A percentile compares a stretch with the other conserved stretches of the same genome.
Conservation (phyloP, 129 eudicot species). For the Tagetes erecta region DNA sequence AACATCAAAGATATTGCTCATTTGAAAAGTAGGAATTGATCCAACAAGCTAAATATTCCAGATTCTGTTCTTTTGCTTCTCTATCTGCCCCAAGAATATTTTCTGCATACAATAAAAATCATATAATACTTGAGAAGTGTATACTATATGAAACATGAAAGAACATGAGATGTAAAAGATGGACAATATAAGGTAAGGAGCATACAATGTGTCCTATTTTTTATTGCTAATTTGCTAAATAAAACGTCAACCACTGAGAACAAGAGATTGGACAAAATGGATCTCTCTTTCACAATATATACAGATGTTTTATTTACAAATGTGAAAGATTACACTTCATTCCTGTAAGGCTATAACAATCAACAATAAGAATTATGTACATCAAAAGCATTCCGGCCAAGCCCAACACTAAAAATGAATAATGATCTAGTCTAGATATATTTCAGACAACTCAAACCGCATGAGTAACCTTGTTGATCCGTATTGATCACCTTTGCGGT, state of each 20-base stretch:
- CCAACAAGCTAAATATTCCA: slow-evolving; percentile 28
- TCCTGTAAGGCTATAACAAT: slow-evolving; percentile 7
- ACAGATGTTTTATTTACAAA: slow-evolving; percentile 30
- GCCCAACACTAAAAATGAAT: slow-evolving; percentile 7
- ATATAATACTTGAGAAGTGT: slow-evolving; percentile 1
- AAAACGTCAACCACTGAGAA: background rate
- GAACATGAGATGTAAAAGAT: background rate
- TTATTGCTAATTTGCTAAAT: background rate
- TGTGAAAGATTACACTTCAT: slow-evolving; percentile 25
- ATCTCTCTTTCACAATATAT: slow-evolving; percentile 17
- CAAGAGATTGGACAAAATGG: slow-evolving; percentile 22
- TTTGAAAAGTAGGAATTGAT: slow-evolving; percentile 31
- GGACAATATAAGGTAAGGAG: background rate
- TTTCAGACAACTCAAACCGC: slow-evolving; percentile 57
- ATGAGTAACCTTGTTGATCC: slow-evolving; percentile 66
- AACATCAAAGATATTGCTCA: slow-evolving; percentile 32
- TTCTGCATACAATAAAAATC: slow-evolving; percentile 16
- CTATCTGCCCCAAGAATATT: slow-evolving; percentile 25
- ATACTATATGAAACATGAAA: background rate
- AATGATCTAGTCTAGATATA: slow-evolving; percentile 22
- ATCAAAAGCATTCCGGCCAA: slow-evolving; percentile 12
- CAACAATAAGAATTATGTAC: slow-evolving; percentile 15
- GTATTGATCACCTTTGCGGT: slow-evolving; percentile 61
- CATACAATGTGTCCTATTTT: background rate
- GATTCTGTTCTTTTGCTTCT: slow-evolving; percentile 34